These are phyloP conservation scores for Botrytis fragariae DNA, from an alignment of 2,329 filamentous ascomycete genomes.

Conservation along the genomic window DNA sequence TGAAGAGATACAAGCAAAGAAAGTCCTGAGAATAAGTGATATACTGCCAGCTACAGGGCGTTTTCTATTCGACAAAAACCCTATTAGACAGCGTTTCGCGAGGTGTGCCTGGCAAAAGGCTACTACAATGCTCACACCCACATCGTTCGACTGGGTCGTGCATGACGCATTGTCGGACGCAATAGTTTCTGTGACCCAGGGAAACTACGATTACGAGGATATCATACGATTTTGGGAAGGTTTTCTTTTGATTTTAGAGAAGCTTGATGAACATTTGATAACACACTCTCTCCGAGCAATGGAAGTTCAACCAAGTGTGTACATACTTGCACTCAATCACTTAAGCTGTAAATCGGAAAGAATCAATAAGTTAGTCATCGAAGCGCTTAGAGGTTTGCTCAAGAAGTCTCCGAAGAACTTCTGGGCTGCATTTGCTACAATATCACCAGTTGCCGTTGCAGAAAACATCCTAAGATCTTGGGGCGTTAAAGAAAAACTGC, in stretches of 20 bases:
- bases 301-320: slow-evolving; percentile 74
- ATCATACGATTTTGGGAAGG: slow-evolving; percentile 79
- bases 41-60: slow-evolving; percentile 78
- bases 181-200: slow-evolving; percentile 59
- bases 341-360: slow-evolving; percentile 50
- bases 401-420: slow-evolving; percentile 76
- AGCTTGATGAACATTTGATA: slow-evolving; percentile 71
- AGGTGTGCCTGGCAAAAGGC: slow-evolving; percentile 62
- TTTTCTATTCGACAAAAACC: slow-evolving; percentile 77
- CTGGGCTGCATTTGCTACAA: slow-evolving; percentile 83
- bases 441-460: slow-evolving; percentile 75
- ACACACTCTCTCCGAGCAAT: slow-evolving; percentile 75
- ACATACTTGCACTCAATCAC: slow-evolving; percentile 57
- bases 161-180: slow-evolving; percentile 67
- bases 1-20: slow-evolving; percentile 72
- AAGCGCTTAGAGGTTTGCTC: slow-evolving; percentile 67
- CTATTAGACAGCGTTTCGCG: slow-evolving; percentile 65
- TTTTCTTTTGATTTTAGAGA: slow-evolving; percentile 69
- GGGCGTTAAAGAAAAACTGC: slow-evolving; percentile 59
- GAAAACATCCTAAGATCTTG: slow-evolving; percentile 79
- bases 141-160: slow-evolving; percentile 86
- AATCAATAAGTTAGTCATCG: slow-evolving; percentile 67
- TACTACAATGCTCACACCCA: slow-evolving; percentile 56
- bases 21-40: slow-evolving; percentile 70
- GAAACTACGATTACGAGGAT: slow-evolving; percentile 47